phyloP scores from a whole-genome alignment of 1,139 yeast species.

The Debaryomycetaceae sp. region DNA sequence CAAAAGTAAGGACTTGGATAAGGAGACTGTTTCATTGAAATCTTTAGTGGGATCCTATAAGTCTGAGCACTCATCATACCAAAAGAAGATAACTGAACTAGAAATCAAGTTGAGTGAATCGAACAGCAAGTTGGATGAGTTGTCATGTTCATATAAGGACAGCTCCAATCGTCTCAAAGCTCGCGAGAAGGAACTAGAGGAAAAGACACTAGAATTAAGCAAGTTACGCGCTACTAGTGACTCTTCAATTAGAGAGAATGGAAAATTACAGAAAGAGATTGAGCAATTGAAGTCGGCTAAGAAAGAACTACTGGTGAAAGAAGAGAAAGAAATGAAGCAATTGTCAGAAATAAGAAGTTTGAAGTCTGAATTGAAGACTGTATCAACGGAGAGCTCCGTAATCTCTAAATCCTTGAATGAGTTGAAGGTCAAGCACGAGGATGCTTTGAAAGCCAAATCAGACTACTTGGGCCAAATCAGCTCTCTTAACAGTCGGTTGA shows the following conservation, averaged over 20 bases:
- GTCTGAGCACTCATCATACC: conserved; percentile 1
- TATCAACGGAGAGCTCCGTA: conserved; percentile 10
- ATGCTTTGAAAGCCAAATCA: conserved; percentile 17
- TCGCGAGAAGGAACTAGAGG: neutral
- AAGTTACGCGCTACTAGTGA: neutral
- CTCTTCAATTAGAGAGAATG: neutral
- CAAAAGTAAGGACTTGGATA: conserved; percentile 7
- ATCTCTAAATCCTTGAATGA: conserved; percentile 14
- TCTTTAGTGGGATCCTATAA: conserved; percentile 5
- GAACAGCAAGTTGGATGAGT: neutral
- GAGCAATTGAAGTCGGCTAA: neutral
- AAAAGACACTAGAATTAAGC: neutral
- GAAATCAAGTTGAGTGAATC: neutral
- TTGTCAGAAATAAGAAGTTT: conserved; percentile 8
- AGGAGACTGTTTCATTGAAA: conserved; percentile 7
- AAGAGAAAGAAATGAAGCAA: conserved; percentile 3
- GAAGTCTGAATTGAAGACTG: conserved; percentile 10
- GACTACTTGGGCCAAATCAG: conserved; percentile 27
- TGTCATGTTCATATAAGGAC: neutral
- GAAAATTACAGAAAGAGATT: conserved; percentile 4
- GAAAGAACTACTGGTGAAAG: conserved; percentile 2
- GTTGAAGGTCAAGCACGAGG: conserved; percentile 38
- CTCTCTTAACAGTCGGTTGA: conserved; percentile 21
- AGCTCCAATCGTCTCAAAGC: neutral
- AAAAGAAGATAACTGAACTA: conserved; percentile 3